phyloP scores from a whole-genome alignment of 257 asterid genomes.

The Craterostigma plantagineum region DNA sequence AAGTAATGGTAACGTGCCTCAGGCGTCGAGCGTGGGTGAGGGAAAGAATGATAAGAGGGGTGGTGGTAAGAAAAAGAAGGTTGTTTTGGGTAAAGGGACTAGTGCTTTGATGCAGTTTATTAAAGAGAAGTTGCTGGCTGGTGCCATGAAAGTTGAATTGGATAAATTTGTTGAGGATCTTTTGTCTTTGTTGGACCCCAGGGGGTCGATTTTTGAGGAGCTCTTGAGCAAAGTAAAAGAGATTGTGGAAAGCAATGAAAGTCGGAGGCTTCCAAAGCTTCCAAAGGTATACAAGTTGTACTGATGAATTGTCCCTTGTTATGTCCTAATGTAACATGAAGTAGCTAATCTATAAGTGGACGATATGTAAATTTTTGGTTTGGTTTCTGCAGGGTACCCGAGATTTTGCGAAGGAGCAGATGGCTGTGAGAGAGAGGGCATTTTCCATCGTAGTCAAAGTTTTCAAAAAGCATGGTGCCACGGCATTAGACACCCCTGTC shows the following conservation, averaged over 20 bases:
- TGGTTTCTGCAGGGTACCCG: slow-evolving; percentile 69
- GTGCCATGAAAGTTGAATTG: slow-evolving; percentile 16
- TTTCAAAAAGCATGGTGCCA: slow-evolving; percentile 88
- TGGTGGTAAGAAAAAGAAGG: slow-evolving; percentile 70
- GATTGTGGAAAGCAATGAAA: slow-evolving; percentile 81
- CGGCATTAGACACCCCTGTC: slow-evolving; percentile 76
- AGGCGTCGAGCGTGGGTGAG: slow-evolving; percentile 16
- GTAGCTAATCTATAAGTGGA: not conserved
- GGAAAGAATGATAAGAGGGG: slow-evolving; percentile 22
- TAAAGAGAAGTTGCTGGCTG: slow-evolving; percentile 32
- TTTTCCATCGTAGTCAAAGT: slow-evolving; percentile 52
- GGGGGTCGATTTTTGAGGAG: slow-evolving; percentile 22
- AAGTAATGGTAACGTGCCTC: slow-evolving; percentile 13
- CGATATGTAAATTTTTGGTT: slow-evolving; percentile 1
- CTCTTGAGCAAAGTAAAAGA: slow-evolving; percentile 54
- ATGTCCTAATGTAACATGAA: no score
- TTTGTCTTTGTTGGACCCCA: slow-evolving; percentile 34
- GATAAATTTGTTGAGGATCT: slow-evolving; percentile 23
- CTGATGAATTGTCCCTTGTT: no score
- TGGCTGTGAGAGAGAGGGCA: slow-evolving; percentile 72
- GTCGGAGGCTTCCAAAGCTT: slow-evolving; percentile 79
- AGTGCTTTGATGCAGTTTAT: slow-evolving; percentile 41
- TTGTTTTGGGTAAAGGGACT: slow-evolving; percentile 61
- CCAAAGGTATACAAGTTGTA: slow-evolving; percentile 98
- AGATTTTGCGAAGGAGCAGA: slow-evolving; percentile 86